Percentiles rank a stretch among this genome's conserved stretches.
phyloP scores from a whole-genome alignment of 352 stramenopile genomes.

The Thraustochytrium sp. region DNA sequence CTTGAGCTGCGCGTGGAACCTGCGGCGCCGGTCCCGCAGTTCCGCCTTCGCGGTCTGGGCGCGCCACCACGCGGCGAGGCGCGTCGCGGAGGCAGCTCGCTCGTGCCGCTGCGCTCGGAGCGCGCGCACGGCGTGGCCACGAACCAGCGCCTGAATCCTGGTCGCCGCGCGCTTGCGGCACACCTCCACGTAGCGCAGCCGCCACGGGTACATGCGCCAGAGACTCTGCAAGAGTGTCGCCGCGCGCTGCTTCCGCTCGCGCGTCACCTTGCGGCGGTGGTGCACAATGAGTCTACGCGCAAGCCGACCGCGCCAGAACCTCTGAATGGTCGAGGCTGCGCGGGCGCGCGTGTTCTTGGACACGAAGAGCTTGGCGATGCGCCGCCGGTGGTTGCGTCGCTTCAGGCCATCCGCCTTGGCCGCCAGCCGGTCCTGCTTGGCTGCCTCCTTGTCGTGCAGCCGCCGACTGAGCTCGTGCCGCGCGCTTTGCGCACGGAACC shows the following conservation, averaged over 20 bases:
- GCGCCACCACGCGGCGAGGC: background rate
- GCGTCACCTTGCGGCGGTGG: background rate
- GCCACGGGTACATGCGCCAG: background rate
- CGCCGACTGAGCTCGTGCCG: background rate
- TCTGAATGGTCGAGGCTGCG: slow-evolving; percentile 12
- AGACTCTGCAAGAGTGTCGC: background rate
- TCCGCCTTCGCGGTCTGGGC: background rate
- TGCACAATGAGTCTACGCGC: background rate
- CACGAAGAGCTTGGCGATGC: slow-evolving; percentile 5
- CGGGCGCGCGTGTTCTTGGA: background rate
- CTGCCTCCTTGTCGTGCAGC: background rate
- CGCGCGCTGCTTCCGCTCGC: slow-evolving; percentile 1
- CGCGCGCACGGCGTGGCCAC: background rate
- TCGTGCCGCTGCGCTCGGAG: background rate
- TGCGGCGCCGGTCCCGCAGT: background rate
- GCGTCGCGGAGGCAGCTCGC: background rate
- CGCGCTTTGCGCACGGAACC: background rate
- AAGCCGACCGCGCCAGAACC: slow-evolving; percentile 1
- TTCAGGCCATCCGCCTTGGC: background rate
- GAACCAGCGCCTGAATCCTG: background rate
- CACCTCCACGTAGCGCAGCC: background rate
- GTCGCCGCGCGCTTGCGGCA: background rate
- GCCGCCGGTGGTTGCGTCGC: background rate
- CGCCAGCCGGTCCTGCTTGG: background rate
- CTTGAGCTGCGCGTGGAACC: background rate